Conservation (phyloP, 2,329 filamentous ascomycete genomes). For the Bipolaris zeicola region DNA sequence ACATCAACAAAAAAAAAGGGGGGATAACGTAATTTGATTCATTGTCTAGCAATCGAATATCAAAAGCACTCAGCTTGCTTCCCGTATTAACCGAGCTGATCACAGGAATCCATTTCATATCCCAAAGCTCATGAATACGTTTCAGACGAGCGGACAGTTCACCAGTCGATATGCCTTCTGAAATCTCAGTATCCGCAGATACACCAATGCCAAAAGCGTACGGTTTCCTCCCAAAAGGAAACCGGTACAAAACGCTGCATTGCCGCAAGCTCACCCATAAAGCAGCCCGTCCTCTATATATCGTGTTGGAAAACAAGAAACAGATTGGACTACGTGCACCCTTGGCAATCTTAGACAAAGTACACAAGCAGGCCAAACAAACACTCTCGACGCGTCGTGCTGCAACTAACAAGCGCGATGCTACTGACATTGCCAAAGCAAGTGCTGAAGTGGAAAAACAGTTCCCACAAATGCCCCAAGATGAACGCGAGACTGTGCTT, state of each 20-base stretch:
- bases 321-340: constrained; percentile 54
- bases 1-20: background rate
- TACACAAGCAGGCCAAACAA: constrained; percentile 46
- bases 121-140: background rate
- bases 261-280: constrained; percentile 40
- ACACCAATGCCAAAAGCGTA: constrained; percentile 38
- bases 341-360: constrained; percentile 44
- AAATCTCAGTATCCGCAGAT: constrained; percentile 28
- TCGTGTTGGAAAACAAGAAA: constrained; percentile 37
- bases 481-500: constrained; percentile 45
- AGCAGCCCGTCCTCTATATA: constrained; percentile 33
- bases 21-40: background rate
- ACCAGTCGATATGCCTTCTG: constrained; percentile 14
- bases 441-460: constrained; percentile 42
- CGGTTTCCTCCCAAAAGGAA: constrained; percentile 43
- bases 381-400: constrained; percentile 51
- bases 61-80: background rate
- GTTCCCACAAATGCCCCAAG: constrained; percentile 52
- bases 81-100: background rate
- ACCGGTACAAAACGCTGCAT: constrained; percentile 43
- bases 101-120: background rate
- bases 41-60: background rate
- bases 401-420: constrained; percentile 45
- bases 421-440: constrained; percentile 25
- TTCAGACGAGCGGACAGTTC: background rate